Conservation (phyloP, 148 eudicot genomes). For the Bassia scoparia region DNA sequence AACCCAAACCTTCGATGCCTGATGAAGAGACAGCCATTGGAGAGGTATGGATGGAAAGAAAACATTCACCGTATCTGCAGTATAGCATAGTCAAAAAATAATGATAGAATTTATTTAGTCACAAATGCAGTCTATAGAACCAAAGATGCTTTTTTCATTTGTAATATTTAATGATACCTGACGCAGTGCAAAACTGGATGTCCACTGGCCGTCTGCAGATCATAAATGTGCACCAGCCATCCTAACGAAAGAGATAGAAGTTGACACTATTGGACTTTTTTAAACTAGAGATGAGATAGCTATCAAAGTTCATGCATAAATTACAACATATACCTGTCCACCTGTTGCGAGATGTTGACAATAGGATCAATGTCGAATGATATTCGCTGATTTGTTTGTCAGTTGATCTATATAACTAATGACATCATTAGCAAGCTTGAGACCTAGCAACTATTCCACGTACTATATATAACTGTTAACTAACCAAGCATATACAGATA, state of each 20-base stretch:
- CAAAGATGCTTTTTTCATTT: background rate
- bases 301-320: background rate
- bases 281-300: background rate
- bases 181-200: conserved; percentile 88
- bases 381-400: conserved; percentile 89
- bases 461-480: background rate
- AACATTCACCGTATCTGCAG: conserved; percentile 90
- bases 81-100: background rate
- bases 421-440: conserved; percentile 5
- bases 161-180: conserved; percentile 37
- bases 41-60: conserved; percentile 78
- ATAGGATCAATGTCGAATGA: conserved; percentile 81
- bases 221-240: conserved; percentile 91
- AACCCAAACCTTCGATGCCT: conserved; percentile 72
- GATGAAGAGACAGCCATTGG: conserved; percentile 95
- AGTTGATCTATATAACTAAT: conserved; percentile 83
- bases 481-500: background rate
- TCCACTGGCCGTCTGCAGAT: conserved; percentile 98
- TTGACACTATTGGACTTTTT: conserved; percentile 1
- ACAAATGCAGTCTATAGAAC: background rate
- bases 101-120: background rate
- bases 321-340: conserved; percentile 67
- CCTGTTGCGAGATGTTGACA: conserved; percentile 95
- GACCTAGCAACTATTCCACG: background rate
- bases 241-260: conserved; percentile 38